These are phyloP conservation scores for Datisca glomerata DNA, from an alignment of 306 rosid species.

Conservation along the genomic window DNA sequence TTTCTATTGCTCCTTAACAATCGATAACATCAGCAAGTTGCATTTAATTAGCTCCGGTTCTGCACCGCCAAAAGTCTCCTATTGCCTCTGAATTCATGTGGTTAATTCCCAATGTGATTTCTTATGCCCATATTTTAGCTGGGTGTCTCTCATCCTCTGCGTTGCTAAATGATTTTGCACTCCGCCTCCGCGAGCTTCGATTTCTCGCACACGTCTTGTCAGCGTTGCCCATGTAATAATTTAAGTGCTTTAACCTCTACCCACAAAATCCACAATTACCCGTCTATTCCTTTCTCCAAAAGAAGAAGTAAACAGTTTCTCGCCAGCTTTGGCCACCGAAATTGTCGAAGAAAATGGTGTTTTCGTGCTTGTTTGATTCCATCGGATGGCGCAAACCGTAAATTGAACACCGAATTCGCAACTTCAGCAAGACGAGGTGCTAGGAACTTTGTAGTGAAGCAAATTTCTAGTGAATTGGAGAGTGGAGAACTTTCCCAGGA, in stretches of 20 bases:
- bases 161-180: constrained; percentile 47
- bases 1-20: neutral
- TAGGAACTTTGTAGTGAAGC: constrained; percentile 36
- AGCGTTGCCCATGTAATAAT: constrained; percentile 40
- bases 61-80: constrained; percentile 7
- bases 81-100: constrained; percentile 16
- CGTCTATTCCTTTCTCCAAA: constrained; percentile 17
- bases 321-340: constrained; percentile 18
- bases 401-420: constrained; percentile 21
- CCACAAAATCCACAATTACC: constrained; percentile 2
- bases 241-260: neutral
- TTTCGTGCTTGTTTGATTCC: constrained; percentile 29
- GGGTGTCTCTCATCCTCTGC: constrained; percentile 10
- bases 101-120: constrained; percentile 26
- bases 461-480: constrained; percentile 31
- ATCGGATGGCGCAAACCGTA: constrained; percentile 18
- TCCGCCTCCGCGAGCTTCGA: constrained; percentile 29
- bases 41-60: neutral
- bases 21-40: neutral
- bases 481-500: constrained; percentile 24
- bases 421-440: constrained; percentile 30
- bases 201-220: constrained; percentile 23
- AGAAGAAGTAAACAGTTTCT: constrained; percentile 25
- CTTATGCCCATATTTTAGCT: constrained; percentile 9
- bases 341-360: constrained; percentile 27